Conservation (phyloP, 116 monocot species). For the Iris pallida region DNA sequence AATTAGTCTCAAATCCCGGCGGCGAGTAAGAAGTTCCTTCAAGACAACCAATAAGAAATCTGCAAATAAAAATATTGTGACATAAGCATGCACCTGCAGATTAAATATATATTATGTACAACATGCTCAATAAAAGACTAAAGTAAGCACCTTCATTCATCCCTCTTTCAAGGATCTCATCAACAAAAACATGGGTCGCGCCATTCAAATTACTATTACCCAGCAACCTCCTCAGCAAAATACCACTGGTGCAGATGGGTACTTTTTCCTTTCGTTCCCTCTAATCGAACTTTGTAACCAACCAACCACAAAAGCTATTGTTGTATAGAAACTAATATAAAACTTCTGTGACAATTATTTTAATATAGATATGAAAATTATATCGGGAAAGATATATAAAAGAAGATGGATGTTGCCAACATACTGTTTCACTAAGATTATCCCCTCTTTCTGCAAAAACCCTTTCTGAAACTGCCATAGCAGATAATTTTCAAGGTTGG, state of each 20-base stretch:
- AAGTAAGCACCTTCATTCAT: slow-evolving; percentile 91
- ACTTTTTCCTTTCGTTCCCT: slow-evolving; percentile 97
- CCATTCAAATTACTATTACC: slow-evolving; percentile 87
- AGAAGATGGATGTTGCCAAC: neutral
- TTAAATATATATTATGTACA: neutral
- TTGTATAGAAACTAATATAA: slow-evolving; percentile 35
- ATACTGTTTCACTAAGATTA: slow-evolving; percentile 87
- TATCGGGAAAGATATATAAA: neutral
- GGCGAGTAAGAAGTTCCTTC: slow-evolving; percentile 85
- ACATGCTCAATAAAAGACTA: neutral
- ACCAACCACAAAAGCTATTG: slow-evolving; percentile 60
- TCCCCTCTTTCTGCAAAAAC: slow-evolving; percentile 96
- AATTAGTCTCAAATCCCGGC: slow-evolving; percentile 87
- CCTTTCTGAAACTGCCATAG: slow-evolving; percentile 94
- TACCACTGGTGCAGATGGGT: slow-evolving; percentile 98
- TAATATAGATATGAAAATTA: slow-evolving; percentile 7
- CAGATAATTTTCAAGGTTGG: slow-evolving; percentile 97
- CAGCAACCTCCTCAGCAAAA: slow-evolving; percentile 88
- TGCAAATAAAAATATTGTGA: slow-evolving; percentile 22
- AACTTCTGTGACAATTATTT: slow-evolving; percentile 9
- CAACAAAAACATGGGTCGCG: slow-evolving; percentile 97
- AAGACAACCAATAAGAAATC: slow-evolving; percentile 95
- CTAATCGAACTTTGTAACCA: slow-evolving; percentile 98
- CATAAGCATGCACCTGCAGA: slow-evolving; percentile 2
- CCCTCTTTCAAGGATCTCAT: slow-evolving; percentile 99